A percentile compares a stretch with the other conserved stretches of the same genome.
Evolutionary conservation across 164 flowering plant species (phyloP).

Genomic region (Paratinospora sagittata): DNA sequence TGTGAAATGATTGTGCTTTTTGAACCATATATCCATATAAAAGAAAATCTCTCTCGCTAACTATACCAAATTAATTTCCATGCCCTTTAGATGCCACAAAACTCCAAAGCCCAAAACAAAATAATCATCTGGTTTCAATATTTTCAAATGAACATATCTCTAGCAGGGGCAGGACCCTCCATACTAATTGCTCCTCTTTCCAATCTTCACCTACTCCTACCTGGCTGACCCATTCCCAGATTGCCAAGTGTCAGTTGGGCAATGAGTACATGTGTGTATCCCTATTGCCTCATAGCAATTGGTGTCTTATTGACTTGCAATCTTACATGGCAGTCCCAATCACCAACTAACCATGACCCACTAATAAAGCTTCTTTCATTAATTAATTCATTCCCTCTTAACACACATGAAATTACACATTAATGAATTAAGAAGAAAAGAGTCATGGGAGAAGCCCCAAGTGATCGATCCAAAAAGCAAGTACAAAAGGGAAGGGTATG

Average conservation of each 20-base stretch:
- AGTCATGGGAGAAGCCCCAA: constrained; percentile 1
- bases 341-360: constrained; percentile 1
- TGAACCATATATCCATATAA: no score
- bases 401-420: not conserved
- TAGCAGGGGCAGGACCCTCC: not conserved
- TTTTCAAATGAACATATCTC: not conserved
- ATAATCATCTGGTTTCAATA: not conserved
- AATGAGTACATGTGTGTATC: not conserved
- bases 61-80: no score
- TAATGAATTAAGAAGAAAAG: not conserved
- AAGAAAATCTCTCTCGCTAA: not conserved
- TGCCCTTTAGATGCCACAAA: not conserved
- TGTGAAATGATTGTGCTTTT: no score
- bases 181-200: not conserved
- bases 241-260: not conserved
- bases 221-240: not conserved
- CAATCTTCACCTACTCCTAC: not conserved
- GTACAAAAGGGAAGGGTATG: constrained; percentile 6
- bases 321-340: not conserved
- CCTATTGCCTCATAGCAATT: not conserved
- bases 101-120: not conserved
- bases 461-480: not conserved
- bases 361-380: no score
- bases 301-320: not conserved
- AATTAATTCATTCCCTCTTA: no score